phyloP scores from a whole-genome alignment of 2,329 filamentous ascomycete species.

The Dactylellina drechsleri region DNA sequence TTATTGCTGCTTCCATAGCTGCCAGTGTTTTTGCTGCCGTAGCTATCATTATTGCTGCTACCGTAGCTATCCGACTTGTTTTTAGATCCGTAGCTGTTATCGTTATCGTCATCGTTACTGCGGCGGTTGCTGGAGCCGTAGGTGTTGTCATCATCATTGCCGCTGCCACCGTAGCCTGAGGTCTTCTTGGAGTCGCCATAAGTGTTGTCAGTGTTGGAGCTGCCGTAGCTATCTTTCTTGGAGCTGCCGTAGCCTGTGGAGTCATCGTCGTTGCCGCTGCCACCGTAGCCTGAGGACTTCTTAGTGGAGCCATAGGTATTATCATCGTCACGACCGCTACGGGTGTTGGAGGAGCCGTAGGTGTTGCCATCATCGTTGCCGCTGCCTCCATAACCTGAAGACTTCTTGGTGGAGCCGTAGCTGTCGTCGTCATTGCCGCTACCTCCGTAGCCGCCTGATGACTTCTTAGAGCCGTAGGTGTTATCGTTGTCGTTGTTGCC shows the following conservation, averaged over 20 bases:
- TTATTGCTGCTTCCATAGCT: slow-evolving; percentile 10
- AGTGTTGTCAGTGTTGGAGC: slow-evolving; percentile 9
- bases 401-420: slow-evolving; percentile 18
- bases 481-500: not conserved
- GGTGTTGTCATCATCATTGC: slow-evolving; percentile 35
- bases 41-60: not conserved
- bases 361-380: not conserved
- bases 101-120: not conserved
- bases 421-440: slow-evolving; percentile 33
- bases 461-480: slow-evolving; percentile 23
- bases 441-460: slow-evolving; percentile 56
- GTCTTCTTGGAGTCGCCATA: slow-evolving; percentile 18
- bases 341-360: not conserved
- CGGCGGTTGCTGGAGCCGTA: slow-evolving; percentile 12
- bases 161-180: slow-evolving; percentile 56
- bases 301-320: not conserved
- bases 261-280: slow-evolving; percentile 10
- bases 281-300: slow-evolving; percentile 8
- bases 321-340: not conserved
- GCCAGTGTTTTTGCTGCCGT: slow-evolving; percentile 1
- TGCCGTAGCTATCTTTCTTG: slow-evolving; percentile 29
- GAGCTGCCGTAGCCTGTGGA: slow-evolving; percentile 17
- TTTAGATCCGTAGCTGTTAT: not conserved
- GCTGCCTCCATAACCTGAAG: not conserved
- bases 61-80: not conserved